phyloP scores from a whole-genome alignment of 1,284 basidiomycete genomes.

The Ceratobasidium sp. region DNA sequence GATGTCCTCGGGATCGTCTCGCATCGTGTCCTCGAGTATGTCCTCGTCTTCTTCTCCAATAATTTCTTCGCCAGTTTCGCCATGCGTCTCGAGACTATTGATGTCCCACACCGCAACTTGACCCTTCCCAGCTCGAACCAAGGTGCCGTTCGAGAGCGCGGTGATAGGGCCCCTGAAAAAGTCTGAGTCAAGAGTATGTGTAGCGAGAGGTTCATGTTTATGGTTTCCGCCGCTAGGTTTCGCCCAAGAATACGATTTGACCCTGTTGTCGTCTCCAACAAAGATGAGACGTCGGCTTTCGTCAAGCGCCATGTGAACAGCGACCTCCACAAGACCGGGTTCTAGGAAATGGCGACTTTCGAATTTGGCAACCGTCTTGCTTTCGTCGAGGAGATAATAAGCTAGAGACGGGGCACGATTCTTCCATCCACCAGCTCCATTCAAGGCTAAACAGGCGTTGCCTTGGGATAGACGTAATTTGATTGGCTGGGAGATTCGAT shows the following conservation, averaged over 20 bases:
- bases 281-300: slow-evolving; percentile 30
- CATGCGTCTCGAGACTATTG: slow-evolving; percentile 25
- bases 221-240: not conserved
- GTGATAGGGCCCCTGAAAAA: not conserved
- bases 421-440: slow-evolving; percentile 13
- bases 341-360: slow-evolving; percentile 4
- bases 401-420: not conserved
- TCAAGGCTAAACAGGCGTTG: slow-evolving; percentile 15
- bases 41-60: not conserved
- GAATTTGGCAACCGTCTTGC: not conserved
- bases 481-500: not conserved
- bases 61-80: not conserved
- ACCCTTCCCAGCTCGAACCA: slow-evolving; percentile 29
- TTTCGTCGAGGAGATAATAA: not conserved
- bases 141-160: slow-evolving; percentile 2
- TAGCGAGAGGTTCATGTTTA: not conserved
- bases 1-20: slow-evolving; percentile 26
- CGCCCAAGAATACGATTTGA: slow-evolving; percentile 35
- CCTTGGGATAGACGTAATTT: not conserved
- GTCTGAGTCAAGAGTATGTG: slow-evolving; percentile 22
- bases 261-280: slow-evolving; percentile 14
- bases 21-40: not conserved
- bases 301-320: slow-evolving; percentile 21
- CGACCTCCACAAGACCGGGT: slow-evolving; percentile 8
- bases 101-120: slow-evolving; percentile 18